Conservation (phyloP, 345 rosid species). For the Kernera saxatilis region DNA sequence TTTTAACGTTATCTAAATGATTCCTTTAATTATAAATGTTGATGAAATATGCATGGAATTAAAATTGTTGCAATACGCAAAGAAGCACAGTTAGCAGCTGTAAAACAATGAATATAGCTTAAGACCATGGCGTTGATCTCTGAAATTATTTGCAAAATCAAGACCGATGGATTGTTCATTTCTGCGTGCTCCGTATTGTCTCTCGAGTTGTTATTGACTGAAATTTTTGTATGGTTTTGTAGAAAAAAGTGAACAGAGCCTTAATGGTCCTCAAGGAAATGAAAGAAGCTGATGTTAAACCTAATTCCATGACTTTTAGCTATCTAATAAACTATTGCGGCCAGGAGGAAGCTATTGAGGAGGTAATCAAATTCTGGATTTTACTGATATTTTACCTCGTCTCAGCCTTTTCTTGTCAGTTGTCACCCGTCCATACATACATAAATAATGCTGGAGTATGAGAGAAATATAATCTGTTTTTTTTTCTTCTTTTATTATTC, state of each 20-base stretch:
- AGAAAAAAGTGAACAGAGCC: slow-evolving; percentile 60
- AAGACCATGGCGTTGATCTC: neutral
- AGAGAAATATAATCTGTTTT: neutral
- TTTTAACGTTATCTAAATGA: neutral
- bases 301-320: slow-evolving; percentile 64
- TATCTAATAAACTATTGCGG: slow-evolving; percentile 51
- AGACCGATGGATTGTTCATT: neutral
- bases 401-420: neutral
- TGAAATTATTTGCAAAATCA: slow-evolving; percentile 2
- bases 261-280: slow-evolving; percentile 59
- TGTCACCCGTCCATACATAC: slow-evolving; percentile 55
- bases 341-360: slow-evolving; percentile 50
- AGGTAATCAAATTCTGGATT: slow-evolving; percentile 44
- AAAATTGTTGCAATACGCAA: neutral
- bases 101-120: neutral
- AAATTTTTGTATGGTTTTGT: slow-evolving; percentile 24
- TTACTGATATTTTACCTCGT: neutral
- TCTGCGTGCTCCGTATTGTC: neutral
- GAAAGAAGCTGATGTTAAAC: slow-evolving; percentile 57
- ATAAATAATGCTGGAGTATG: neutral
- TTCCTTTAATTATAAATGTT: neutral
- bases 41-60: neutral
- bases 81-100: neutral
- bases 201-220: neutral
- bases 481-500: slow-evolving; percentile 1